Base-by-base conservation (phyloP, 2,329 filamentous ascomycete genomes). In the Trichoderma hamatum region DNA sequence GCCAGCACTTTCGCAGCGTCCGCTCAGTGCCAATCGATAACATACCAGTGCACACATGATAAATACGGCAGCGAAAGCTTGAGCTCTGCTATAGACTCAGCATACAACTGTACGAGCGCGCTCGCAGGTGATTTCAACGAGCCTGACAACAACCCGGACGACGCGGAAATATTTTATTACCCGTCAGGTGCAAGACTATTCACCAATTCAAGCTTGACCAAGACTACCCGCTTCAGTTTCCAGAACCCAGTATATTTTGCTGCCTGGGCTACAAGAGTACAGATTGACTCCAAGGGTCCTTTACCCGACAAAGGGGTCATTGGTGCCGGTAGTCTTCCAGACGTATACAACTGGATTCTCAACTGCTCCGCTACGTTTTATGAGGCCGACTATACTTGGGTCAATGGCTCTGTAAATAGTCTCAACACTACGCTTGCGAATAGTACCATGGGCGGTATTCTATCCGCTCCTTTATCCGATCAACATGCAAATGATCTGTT, bases 311-410 rank as follows among this genome's bases (percentile, higher is more conserved):
- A 9, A 7, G 39, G 39, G 16, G n/a, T 43, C 19, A 3, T 7
- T 43, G 39, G 16, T n/a, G n/a, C 16, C 19, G 19, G 16, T 43
- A 43, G n/a, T n/a, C 19, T 43, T n/a, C 39, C 39, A 7, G 6
- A 10, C 39, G 13, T 6, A 7, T 19, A 24, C 39, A 49, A 39
- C 16, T 61, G 59, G 59, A 43, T 43, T n/a, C 39, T 43, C 7
- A 43, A 43, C 28, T 61, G 59, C 39, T 61, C 59, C 13, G 39
- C 59, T 14, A 61, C 59, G 1, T 26, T 61, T n/a, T 61, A 61
- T 10, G 59, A 61, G 10, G 59, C 59, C 13, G 32, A 9, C 1
- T 61, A 61, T 24, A 9, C 59, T 13, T 61, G 59, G 59, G 59
- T 61, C 26, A 61, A 61, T 1, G 59, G 39, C 13, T 49, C 59